A percentile compares a stretch with the other conserved stretches of the same genome.
phyloP scores from a whole-genome alignment of 1,139 yeast species.

The Debaryomycetaceae sp. region DNA sequence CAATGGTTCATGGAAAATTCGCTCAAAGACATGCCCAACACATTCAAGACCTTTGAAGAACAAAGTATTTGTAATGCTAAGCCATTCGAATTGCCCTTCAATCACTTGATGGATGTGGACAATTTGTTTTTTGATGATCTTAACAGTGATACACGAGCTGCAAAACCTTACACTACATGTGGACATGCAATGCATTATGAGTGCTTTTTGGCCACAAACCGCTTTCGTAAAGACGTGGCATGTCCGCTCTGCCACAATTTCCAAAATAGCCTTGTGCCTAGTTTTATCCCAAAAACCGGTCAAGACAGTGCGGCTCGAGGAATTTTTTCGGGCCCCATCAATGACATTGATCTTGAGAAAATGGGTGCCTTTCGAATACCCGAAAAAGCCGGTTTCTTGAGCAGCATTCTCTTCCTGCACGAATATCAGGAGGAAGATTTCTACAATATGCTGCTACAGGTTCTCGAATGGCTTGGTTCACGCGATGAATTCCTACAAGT shows the following conservation, averaged over 20 bases:
- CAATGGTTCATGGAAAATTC: no score
- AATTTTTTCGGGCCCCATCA: constrained; percentile 2
- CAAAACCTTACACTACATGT: constrained; percentile 42
- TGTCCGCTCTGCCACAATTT: constrained; percentile 61
- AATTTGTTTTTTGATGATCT: no score
- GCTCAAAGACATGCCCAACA: constrained; percentile 7
- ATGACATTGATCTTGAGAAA: constrained; percentile 5
- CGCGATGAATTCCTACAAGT: constrained; percentile 1
- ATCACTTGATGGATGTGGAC: background rate
- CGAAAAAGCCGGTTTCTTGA: constrained; percentile 6
- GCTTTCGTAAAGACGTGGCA: constrained; percentile 14
- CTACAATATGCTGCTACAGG: background rate
- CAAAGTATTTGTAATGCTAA: background rate
- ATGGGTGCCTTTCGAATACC: constrained; percentile 5
- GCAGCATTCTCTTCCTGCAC: constrained; percentile 5
- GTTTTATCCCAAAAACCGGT: constrained; percentile 22
- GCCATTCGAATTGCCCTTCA: background rate
- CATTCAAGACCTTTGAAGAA: constrained; percentile 6
- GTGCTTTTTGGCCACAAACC: constrained; percentile 35
- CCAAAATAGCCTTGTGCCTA: constrained; percentile 36
- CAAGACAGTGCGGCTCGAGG: constrained; percentile 7
- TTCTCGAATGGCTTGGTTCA: background rate
- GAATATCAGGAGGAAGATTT: constrained; percentile 3
- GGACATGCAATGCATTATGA: constrained; percentile 58
- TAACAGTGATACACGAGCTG: background rate